A percentile compares a stretch with the other conserved stretches of the same genome.
These are phyloP conservation scores for Glycyrrhiza uralensis DNA, from an alignment of 306 rosid genomes.

Conservation along the genomic window DNA sequence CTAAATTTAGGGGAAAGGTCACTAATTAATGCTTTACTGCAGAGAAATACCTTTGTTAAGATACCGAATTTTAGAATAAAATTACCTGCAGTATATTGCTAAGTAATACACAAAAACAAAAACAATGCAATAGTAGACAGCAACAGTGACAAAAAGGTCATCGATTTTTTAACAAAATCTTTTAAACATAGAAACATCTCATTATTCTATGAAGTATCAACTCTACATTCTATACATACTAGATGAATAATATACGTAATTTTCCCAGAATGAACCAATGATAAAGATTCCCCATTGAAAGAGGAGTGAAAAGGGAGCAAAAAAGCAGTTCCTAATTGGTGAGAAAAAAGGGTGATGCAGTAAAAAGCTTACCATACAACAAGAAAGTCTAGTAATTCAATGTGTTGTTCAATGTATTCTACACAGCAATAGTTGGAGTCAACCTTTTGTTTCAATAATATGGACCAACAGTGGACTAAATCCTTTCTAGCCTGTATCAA, in stretches of 20 bases:
- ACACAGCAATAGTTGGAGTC: slow-evolving; percentile 61
- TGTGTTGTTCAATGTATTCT: slow-evolving; percentile 73
- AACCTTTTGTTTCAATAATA: slow-evolving; percentile 79
- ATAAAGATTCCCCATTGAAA: background rate
- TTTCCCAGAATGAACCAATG: background rate
- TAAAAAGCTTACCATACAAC: slow-evolving; percentile 73
- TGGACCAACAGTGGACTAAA: slow-evolving; percentile 82
- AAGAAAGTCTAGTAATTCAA: slow-evolving; percentile 76
- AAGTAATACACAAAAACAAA: background rate
- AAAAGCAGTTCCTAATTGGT: background rate
- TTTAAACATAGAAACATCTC: background rate
- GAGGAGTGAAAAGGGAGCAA: background rate
- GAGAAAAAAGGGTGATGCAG: background rate
- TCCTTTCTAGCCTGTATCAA: slow-evolving; percentile 86
- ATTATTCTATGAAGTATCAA: background rate
- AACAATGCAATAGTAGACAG: background rate
- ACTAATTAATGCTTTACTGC: background rate
- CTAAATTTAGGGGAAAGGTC: slow-evolving; percentile 1
- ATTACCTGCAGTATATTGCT: background rate
- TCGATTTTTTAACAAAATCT: background rate
- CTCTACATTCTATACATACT: background rate
- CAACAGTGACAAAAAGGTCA: slow-evolving; percentile 6
- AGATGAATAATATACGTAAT: background rate
- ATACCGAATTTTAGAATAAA: background rate
- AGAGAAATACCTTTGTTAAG: background rate